Base-by-base conservation (phyloP, 164 flowering plant genomes). In the Protea cynaroides region DNA sequence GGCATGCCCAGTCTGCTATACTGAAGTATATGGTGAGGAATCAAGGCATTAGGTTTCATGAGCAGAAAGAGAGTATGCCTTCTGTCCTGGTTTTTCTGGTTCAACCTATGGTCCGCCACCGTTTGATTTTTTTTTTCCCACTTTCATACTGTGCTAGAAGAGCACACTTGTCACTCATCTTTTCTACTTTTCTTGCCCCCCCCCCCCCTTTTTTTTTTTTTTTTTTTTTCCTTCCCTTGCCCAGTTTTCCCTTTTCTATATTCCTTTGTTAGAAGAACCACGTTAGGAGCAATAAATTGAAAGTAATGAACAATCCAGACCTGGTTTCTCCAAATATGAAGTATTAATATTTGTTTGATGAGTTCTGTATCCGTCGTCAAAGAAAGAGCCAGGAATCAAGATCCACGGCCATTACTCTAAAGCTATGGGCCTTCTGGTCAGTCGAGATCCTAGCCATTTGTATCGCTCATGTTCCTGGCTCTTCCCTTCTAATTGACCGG, bases 1-100 rank as follows among this genome's bases (percentile, higher is more conserved):
- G 52, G 52, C 52, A 15, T 88, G 95, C 70, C 95, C 95, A 15
- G 83, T 88, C 25, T 88, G 95, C 74, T 86, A 86, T 80, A 81
- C 79, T 12, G 89, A 88, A 59, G 95, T 88, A 57, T 73, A 73
- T 56, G 75, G 72, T 25, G 82, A 79, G 50, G 65, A 60, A 49
- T 64, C 78, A 25, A 80, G 75, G 69, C 74, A n/a, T 29, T 57
- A 63, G 22, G 60, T 43, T 23, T 22, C 51, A 19, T 52, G 24
- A 7, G 55, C 24, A 52, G 7, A 19, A 19, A 7, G 55, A 19
- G 8, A 7, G 21, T 18, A 21, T 52, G 55, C 55, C 23, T 18
- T 49, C 7, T 18, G 17, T 13, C 17, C 52, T 49, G 52, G 14
- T 15, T 49, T 49, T 2, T 4, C 52, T 15, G 52, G 19, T 49